These are phyloP conservation scores for Tuctoria greenei DNA, from an alignment of 176 grass and related monocot species.

Conservation along the genomic window DNA sequence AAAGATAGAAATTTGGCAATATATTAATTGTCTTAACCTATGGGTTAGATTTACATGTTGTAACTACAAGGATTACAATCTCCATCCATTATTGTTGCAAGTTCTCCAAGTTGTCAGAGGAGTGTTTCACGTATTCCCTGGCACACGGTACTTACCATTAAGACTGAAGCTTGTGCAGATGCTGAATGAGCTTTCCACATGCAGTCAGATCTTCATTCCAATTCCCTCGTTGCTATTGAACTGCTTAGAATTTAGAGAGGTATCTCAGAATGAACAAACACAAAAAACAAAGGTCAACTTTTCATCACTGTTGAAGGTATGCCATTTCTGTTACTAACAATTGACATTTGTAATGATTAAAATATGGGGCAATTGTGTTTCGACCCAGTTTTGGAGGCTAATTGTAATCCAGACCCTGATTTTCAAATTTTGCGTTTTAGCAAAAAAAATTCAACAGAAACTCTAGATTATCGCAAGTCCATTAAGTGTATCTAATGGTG, in stretches of 20 bases:
- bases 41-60: slow-evolving; percentile 78
- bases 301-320: slow-evolving; percentile 79
- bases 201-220: slow-evolving; percentile 77
- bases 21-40: slow-evolving; percentile 74
- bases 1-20: slow-evolving; percentile 92
- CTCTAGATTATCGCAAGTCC: no score
- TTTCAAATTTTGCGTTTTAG: no score
- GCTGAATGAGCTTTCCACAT: slow-evolving; percentile 79
- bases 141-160: slow-evolving; percentile 60
- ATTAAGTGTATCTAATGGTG: no score
- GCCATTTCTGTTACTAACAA: not conserved
- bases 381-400: no score
- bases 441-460: no score
- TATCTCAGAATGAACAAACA: slow-evolving; percentile 39
- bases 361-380: no score
- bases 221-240: slow-evolving; percentile 74
- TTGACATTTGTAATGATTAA: not conserved
- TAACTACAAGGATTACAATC: slow-evolving; percentile 77
- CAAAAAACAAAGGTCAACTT: slow-evolving; percentile 50
- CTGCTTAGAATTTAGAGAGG: slow-evolving; percentile 68
- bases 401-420: no score
- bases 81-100: slow-evolving; percentile 57
- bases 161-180: slow-evolving; percentile 80
- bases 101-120: slow-evolving; percentile 71
- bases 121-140: slow-evolving; percentile 67